phyloP scores from a whole-genome alignment of 2,329 filamentous ascomycete species.

The Tolypocladium inflatum region DNA sequence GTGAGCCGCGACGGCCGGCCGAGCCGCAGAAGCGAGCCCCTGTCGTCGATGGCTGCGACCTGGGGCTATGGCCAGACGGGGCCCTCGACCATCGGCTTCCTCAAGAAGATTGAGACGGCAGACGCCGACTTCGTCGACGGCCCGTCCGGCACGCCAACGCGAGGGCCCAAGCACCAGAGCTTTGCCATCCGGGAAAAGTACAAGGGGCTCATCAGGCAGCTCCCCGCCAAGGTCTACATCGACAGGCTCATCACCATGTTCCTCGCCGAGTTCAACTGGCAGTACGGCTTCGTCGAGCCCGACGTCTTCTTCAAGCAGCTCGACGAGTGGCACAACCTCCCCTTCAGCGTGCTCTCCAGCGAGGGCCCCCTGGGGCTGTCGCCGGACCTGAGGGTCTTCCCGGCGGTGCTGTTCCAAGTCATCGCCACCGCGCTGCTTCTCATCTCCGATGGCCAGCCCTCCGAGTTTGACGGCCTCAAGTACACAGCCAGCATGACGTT shows the following conservation, averaged over 20 bases:
- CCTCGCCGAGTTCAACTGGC: slow-evolving; percentile 49
- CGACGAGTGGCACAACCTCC: slow-evolving; percentile 42
- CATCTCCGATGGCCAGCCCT: slow-evolving; percentile 35
- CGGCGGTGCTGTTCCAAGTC: slow-evolving; percentile 50
- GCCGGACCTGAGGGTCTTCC: slow-evolving; percentile 44
- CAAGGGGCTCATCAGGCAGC: slow-evolving; percentile 46
- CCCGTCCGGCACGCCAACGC: not conserved
- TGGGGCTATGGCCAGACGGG: slow-evolving; percentile 45
- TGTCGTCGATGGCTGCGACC: slow-evolving; percentile 34
- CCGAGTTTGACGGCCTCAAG: slow-evolving; percentile 45
- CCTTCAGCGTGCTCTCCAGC: slow-evolving; percentile 39
- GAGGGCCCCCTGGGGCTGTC: slow-evolving; percentile 40
- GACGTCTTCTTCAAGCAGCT: slow-evolving; percentile 41
- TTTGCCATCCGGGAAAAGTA: slow-evolving; percentile 44
- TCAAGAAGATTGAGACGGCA: slow-evolving; percentile 43
- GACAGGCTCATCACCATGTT: slow-evolving; percentile 45
- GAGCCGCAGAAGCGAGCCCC: slow-evolving; percentile 14
- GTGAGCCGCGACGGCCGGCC: slow-evolving; percentile 1
- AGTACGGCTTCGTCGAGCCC: slow-evolving; percentile 47
- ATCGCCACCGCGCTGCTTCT: slow-evolving; percentile 44
- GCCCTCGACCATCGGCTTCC: slow-evolving; percentile 43
- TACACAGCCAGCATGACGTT: slow-evolving; percentile 50
- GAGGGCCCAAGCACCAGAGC: slow-evolving; percentile 14
- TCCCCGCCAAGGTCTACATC: slow-evolving; percentile 44
- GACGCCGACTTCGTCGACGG: slow-evolving; percentile 20